phyloP scores from a whole-genome alignment of 2,329 filamentous ascomycete genomes.

The Fusarium sp. region DNA sequence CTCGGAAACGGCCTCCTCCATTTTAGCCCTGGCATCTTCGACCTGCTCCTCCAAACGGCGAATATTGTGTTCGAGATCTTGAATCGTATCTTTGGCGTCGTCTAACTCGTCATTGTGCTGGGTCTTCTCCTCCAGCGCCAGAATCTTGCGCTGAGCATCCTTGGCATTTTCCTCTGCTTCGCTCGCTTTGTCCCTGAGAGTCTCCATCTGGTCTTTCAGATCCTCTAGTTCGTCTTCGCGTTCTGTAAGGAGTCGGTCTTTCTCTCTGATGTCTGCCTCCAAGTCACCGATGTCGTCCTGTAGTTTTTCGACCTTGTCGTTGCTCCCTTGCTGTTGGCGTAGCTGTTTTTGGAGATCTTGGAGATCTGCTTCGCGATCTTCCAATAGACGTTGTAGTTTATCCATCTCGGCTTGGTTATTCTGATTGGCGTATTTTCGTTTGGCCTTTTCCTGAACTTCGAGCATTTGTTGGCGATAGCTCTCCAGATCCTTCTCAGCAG shows the following conservation, averaged over 20 bases:
- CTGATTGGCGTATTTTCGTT: slow-evolving; percentile 78
- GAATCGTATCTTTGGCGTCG: slow-evolving; percentile 67
- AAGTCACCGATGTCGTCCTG: slow-evolving; percentile 80
- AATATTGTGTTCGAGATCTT: slow-evolving; percentile 66
- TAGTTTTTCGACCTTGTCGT: slow-evolving; percentile 72
- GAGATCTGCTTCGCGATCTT: slow-evolving; percentile 69
- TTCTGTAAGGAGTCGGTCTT: slow-evolving; percentile 77
- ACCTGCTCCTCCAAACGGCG: slow-evolving; percentile 65
- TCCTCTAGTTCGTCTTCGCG: slow-evolving; percentile 80
- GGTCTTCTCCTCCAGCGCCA: slow-evolving; percentile 68
- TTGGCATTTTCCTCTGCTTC: slow-evolving; percentile 69
- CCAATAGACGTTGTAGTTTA: slow-evolving; percentile 65
- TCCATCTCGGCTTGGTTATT: slow-evolving; percentile 71
- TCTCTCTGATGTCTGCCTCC: slow-evolving; percentile 79
- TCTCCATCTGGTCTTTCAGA: slow-evolving; percentile 67
- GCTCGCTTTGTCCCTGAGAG: slow-evolving; percentile 66
- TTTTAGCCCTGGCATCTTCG: slow-evolving; percentile 64
- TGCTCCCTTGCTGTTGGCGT: slow-evolving; percentile 65
- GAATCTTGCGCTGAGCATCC: slow-evolving; percentile 60
- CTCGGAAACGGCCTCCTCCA: slow-evolving; percentile 64
- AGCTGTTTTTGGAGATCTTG: slow-evolving; percentile 70
- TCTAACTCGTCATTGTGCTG: slow-evolving; percentile 62
- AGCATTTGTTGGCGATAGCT: slow-evolving; percentile 82
- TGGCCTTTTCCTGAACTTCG: slow-evolving; percentile 84
- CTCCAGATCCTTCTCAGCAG: slow-evolving; percentile 88